Evolutionary conservation across 2,329 filamentous ascomycete species (phyloP).

Genomic region (Iodosphaeria phyllophila): DNA sequence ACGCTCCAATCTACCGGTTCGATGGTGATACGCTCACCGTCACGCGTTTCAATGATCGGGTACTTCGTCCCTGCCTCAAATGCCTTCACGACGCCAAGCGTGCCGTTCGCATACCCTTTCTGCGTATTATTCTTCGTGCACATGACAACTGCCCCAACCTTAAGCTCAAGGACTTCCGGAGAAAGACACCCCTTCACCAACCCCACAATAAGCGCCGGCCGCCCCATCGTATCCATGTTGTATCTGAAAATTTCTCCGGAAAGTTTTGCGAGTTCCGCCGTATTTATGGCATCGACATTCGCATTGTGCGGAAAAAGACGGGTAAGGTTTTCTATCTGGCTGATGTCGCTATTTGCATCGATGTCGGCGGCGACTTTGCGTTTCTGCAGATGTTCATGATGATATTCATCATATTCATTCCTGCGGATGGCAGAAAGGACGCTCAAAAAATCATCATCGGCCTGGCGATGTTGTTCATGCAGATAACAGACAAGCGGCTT

Average conservation of each 20-base stretch:
- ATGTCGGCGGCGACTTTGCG: conserved; percentile 44
- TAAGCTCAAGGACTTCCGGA: conserved; percentile 59
- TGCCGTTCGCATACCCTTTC: conserved; percentile 93
- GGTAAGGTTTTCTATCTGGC: too few species aligned
- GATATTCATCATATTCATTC: conserved; percentile 12
- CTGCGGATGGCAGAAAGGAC: conserved; percentile 87
- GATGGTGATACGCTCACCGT: conserved; percentile 60
- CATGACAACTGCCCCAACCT: conserved; percentile 94
- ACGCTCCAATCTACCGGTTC: conserved; percentile 89
- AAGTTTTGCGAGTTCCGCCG: conserved; percentile 50
- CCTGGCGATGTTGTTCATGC: too few species aligned
- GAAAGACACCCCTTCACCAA: conserved; percentile 86
- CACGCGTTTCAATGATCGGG: conserved; percentile 73
- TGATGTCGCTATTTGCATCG: too few species aligned
- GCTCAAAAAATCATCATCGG: too few species aligned
- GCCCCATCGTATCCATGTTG: conserved; percentile 59
- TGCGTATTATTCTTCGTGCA: conserved; percentile 95
- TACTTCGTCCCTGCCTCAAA: conserved; percentile 43
- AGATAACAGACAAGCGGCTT: too few species aligned
- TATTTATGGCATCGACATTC: conserved; percentile 78
- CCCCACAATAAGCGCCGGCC: conserved; percentile 52
- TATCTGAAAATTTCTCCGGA: conserved; percentile 50
- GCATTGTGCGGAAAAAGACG: conserved; percentile 80
- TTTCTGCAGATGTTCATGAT: not conserved
- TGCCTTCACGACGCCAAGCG: conserved; percentile 64